phyloP scores from a whole-genome alignment of 768 basidiomycete genomes.

The Dentipellis fragilis region DNA sequence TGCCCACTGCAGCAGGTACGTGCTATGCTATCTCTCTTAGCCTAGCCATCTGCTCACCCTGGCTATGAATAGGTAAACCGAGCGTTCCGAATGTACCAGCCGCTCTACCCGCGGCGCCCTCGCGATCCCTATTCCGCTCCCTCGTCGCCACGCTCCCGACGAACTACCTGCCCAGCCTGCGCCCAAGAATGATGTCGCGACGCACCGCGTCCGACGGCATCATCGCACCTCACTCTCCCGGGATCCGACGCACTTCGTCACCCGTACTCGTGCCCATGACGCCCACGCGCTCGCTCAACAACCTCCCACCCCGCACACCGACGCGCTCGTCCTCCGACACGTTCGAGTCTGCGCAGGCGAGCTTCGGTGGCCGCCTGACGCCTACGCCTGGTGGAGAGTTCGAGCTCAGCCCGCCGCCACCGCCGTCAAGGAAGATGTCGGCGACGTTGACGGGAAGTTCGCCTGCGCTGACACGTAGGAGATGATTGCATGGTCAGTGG shows the following conservation, averaged over 20 bases:
- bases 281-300: conserved; percentile 11
- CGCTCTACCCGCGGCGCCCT: conserved; percentile 16
- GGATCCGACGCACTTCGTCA: not conserved
- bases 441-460: not conserved
- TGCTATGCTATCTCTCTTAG: conserved; percentile 11
- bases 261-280: conserved; percentile 11
- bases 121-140: conserved; percentile 52
- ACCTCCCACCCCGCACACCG: conserved; percentile 11
- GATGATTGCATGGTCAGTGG: not conserved
- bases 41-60: conserved; percentile 16
- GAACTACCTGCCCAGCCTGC: conserved; percentile 32
- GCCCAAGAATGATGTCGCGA: conserved; percentile 30
- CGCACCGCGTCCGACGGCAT: conserved; percentile 53
- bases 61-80: conserved; percentile 14
- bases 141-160: conserved; percentile 38
- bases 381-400: conserved; percentile 9
- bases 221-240: conserved; percentile 54
- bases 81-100: too few species aligned
- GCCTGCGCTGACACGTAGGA: not conserved
- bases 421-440: conserved; percentile 11
- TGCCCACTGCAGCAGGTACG: conserved; percentile 41
- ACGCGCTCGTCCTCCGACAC: conserved; percentile 10
- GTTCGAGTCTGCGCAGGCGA: not conserved
- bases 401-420: conserved; percentile 14
- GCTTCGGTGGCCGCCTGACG: conserved; percentile 6